These are phyloP conservation scores for Herpotrichia juniperi DNA, from an alignment of 2,329 filamentous ascomycete species.

Conservation along the genomic window DNA sequence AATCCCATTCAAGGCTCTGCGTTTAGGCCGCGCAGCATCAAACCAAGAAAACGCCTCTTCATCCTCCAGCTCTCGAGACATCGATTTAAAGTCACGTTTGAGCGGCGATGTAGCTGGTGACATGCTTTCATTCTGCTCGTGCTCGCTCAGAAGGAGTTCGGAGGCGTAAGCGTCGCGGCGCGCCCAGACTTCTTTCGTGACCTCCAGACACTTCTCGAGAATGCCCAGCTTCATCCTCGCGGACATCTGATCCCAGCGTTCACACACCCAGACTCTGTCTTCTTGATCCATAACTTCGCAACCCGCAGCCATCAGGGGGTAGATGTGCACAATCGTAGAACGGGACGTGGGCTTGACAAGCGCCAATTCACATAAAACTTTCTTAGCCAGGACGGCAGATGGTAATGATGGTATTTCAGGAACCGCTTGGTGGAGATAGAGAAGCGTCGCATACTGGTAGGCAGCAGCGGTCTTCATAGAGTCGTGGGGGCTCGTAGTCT, in stretches of 20 bases:
- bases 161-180: slow-evolving; percentile 62
- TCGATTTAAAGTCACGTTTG: slow-evolving; percentile 31
- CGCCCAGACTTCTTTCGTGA: slow-evolving; percentile 70
- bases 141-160: slow-evolving; percentile 25
- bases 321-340: slow-evolving; percentile 72
- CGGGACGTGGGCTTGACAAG: slow-evolving; percentile 68
- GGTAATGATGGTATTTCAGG: slow-evolving; percentile 69
- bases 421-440: slow-evolving; percentile 72
- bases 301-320: slow-evolving; percentile 70
- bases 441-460: slow-evolving; percentile 69
- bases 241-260: slow-evolving; percentile 67
- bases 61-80: slow-evolving; percentile 20
- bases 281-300: slow-evolving; percentile 66
- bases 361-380: slow-evolving; percentile 65
- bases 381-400: slow-evolving; percentile 64
- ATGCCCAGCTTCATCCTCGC: slow-evolving; percentile 70
- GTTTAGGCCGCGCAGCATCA: slow-evolving; percentile 24
- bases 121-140: slow-evolving; percentile 13
- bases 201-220: slow-evolving; percentile 68
- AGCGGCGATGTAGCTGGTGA: slow-evolving; percentile 15
- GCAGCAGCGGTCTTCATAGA: slow-evolving; percentile 71
- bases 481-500: slow-evolving; percentile 66
- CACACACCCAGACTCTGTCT: slow-evolving; percentile 67
- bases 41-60: slow-evolving; percentile 30
- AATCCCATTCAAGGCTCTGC: slow-evolving; percentile 22